Evolutionary conservation across 805 yeast genomes (phyloP), one percentile per base, ranked within the genome.

Genomic region (Clavispora fructus): DNA sequence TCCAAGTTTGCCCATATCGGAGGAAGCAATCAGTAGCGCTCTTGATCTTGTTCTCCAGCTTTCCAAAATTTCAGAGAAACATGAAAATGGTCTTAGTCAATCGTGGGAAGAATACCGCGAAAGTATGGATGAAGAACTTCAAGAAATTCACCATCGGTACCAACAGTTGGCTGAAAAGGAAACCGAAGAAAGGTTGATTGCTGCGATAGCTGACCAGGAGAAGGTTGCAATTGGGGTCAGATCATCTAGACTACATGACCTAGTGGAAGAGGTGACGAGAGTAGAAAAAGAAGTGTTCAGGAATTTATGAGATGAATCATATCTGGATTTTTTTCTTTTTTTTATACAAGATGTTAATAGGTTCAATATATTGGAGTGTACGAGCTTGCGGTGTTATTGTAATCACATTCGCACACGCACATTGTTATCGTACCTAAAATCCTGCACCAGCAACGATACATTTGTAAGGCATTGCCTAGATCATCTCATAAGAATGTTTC

Each of bases 261-360:
- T 57, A 40, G 68, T 63, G 12, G 69, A 66, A 28, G 49, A 46
- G 7, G 42, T 54, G 3, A 42, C 42, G 29, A 48, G 41, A 4
- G 51, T 51, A 2, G 57, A 50, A 27, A 23, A 33, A 9, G 23
- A 54, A n/a, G 50, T 41, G 2, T n/a, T 16, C 7, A 41, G 30
- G 25, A 17, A 33, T 17, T 16, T 9, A 16, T 33, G 23, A 16
- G 35, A 30, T 19, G 23, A 19, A 19, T 5, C 5, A 19, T 19
- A 19, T 29, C n/a, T 13, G 7, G 7, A 10, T 3, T 29, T 29
- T 29, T 7, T 12, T 29, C 9, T 7, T 12, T 29, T 29, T 29
- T 27, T 27, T 10, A 10, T 4, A 27, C 11, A 8, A 10, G 11
- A 27, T 27, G 29, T 8, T 8, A 27, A 4, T 27, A 27, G 32